Base-by-base conservation (phyloP, 768 basidiomycete species). In the Mycena leptocephala region DNA sequence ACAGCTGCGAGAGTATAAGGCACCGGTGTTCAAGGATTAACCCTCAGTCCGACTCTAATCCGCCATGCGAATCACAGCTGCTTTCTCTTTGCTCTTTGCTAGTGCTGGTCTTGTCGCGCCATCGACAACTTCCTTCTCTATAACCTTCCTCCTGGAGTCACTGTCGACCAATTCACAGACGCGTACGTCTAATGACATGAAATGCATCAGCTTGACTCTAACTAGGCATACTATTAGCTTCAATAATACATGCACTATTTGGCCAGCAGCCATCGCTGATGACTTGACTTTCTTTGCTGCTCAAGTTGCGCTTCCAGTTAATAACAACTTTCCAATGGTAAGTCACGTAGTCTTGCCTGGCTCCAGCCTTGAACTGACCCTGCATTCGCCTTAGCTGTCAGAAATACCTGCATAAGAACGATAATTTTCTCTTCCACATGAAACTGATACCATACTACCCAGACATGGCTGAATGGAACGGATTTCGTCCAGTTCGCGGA, bases 61-160 rank as follows among this genome's bases (percentile, higher is more conserved):
- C 37, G 11, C 39, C 68, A 69, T 69, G 68, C 55, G 68, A 69
- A 58, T 69, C 68, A 69, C 68, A 41, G 56, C 55, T 69, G 39
- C 68, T 58, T n/a, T 69, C 41, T 41, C 68, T 59, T 69, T 69
- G 24, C 55, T 69, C 56, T 11, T 69, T 32, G 51, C 68, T 58
- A 69, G 68, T 33, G 39, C 55, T 58, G 68, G 68, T 39, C 55
- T 69, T 69, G 68, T 59, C 68, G 41, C 56, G 68, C 68, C 39
- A 28, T 69, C 28, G 68, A 69, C 68, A 59, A 69, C 41, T 69
- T 58, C 56, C 53, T 69, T 46, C 41, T 58, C 37, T 69, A 69
- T 58, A 43, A 69, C 28, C 68, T 58, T 69, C 68, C 68, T 59
- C 37, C 68, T 46, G 26, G 41, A 69, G 68, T 69, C 68, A 59